A percentile compares a stretch with the other conserved stretches of the same genome.
Evolutionary conservation across 768 basidiomycete genomes (phyloP).

Genomic region (Arthromyces matolae): DNA sequence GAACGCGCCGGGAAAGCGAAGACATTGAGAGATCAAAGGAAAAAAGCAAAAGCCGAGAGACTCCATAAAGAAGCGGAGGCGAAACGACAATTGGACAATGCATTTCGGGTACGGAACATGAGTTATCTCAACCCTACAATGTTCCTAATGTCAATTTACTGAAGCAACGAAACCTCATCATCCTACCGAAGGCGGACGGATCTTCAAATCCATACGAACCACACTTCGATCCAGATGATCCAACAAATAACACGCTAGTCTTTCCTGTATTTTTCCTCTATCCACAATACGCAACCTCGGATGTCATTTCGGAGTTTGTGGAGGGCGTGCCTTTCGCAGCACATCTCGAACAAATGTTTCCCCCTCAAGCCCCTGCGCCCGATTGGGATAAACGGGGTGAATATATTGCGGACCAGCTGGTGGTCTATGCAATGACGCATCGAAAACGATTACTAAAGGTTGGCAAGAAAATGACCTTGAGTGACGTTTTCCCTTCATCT

Average conservation of each 20-base stretch:
- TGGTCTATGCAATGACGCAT: slow-evolving; percentile 81
- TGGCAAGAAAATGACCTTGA: slow-evolving; percentile 84
- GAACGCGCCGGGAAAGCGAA: slow-evolving; percentile 45
- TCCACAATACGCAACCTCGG: slow-evolving; percentile 85
- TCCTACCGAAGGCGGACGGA: slow-evolving; percentile 48
- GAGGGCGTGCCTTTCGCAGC: slow-evolving; percentile 81
- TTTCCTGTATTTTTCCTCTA: slow-evolving; percentile 92
- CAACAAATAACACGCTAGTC: slow-evolving; percentile 56
- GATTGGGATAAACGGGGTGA: slow-evolving; percentile 74
- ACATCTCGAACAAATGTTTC: slow-evolving; percentile 82
- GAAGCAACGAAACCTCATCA: slow-evolving; percentile 73
- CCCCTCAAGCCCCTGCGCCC: slow-evolving; percentile 58
- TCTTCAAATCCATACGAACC: slow-evolving; percentile 57
- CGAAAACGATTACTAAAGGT: slow-evolving; percentile 80
- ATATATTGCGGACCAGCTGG: slow-evolving; percentile 61
- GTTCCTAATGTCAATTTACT: slow-evolving; percentile 5
- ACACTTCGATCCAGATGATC: slow-evolving; percentile 64
- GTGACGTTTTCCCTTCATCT: slow-evolving; percentile 67
- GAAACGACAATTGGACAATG: slow-evolving; percentile 48
- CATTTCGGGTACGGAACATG: slow-evolving; percentile 54
- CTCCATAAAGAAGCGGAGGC: slow-evolving; percentile 48
- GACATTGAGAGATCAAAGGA: slow-evolving; percentile 47
- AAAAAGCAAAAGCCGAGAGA: slow-evolving; percentile 46
- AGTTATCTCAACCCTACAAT: not conserved
- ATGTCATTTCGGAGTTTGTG: slow-evolving; percentile 81